A percentile compares a stretch with the other conserved stretches of the same genome.
Conservation (phyloP, 108 stramenopile genomes). For the Skeletonema tropicum region DNA sequence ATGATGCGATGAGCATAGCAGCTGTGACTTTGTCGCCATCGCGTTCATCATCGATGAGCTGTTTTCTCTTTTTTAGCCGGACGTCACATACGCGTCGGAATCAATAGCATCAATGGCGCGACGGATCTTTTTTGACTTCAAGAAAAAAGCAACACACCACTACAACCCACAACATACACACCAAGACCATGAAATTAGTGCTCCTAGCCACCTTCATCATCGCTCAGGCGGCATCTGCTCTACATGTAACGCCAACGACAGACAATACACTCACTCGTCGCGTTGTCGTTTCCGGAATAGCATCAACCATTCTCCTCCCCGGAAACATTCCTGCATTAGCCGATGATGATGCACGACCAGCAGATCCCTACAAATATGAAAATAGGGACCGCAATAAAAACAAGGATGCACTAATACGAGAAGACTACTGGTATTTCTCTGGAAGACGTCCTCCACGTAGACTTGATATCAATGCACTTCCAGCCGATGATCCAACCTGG, state of each 20-base stretch:
- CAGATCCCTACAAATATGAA: conserved; percentile 39
- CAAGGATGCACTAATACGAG: conserved; percentile 73
- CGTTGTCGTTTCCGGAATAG: background rate
- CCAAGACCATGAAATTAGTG: background rate
- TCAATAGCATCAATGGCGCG: background rate
- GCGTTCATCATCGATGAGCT: background rate
- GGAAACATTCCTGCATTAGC: background rate
- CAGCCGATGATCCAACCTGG: conserved; percentile 66
- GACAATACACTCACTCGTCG: background rate
- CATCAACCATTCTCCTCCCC: background rate
- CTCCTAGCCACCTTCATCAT: background rate
- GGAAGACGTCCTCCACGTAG: conserved; percentile 63
- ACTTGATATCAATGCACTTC: conserved; percentile 48
- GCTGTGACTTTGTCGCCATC: no score
- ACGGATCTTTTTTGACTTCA: background rate
- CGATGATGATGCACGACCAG: background rate
- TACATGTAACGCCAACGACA: background rate
- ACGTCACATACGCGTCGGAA: background rate
- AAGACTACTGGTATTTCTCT: conserved; percentile 79
- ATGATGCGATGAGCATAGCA: no score
- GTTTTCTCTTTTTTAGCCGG: background rate
- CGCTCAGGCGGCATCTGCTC: background rate
- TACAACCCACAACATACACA: no score
- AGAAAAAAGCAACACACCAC: background rate
- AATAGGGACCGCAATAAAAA: conserved; percentile 65